These are phyloP conservation scores for Coprinopsis strossmayeri DNA, from an alignment of 768 basidiomycete species.

Conservation along the genomic window DNA sequence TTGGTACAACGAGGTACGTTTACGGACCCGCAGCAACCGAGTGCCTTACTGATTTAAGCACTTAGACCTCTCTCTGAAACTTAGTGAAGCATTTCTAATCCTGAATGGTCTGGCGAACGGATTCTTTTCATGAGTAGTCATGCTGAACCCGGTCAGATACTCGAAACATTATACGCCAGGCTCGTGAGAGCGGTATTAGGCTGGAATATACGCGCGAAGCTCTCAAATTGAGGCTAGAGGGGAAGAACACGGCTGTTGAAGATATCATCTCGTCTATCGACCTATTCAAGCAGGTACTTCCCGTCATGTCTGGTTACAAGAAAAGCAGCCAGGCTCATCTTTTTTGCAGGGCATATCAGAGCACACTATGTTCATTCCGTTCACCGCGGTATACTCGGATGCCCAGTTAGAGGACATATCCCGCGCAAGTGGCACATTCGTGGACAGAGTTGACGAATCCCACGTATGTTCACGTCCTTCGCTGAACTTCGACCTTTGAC, in stretches of 20 bases:
- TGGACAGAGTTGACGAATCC: constrained; percentile 45
- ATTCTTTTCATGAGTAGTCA: background rate
- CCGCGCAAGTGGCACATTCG: constrained; percentile 57
- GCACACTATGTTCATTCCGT: constrained; percentile 37
- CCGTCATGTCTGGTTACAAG: background rate
- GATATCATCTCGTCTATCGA: background rate
- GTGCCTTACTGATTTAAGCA: too few species aligned
- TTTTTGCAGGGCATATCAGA: constrained; percentile 31
- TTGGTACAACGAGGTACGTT: too few species aligned
- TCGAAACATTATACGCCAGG: constrained; percentile 45
- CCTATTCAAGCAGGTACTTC: background rate
- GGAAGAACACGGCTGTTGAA: constrained; percentile 16
- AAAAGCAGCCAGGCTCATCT: background rate
- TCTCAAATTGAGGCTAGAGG: constrained; percentile 53
- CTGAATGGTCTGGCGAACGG: constrained; percentile 47
- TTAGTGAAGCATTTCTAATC: constrained; percentile 60
- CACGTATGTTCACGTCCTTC: constrained; percentile 28
- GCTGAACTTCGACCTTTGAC: background rate
- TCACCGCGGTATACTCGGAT: constrained; percentile 30
- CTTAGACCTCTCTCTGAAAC: constrained; percentile 48
- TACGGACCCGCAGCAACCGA: too few species aligned
- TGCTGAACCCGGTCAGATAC: constrained; percentile 6
- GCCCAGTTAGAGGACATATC: constrained; percentile 32
- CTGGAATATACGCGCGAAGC: constrained; percentile 53
- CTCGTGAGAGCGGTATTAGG: constrained; percentile 54